Evolutionary conservation across 441 rosid genomes (phyloP), one percentile per base, ranked within the genome.

Genomic region (Arabidopsis hybrid): DNA sequence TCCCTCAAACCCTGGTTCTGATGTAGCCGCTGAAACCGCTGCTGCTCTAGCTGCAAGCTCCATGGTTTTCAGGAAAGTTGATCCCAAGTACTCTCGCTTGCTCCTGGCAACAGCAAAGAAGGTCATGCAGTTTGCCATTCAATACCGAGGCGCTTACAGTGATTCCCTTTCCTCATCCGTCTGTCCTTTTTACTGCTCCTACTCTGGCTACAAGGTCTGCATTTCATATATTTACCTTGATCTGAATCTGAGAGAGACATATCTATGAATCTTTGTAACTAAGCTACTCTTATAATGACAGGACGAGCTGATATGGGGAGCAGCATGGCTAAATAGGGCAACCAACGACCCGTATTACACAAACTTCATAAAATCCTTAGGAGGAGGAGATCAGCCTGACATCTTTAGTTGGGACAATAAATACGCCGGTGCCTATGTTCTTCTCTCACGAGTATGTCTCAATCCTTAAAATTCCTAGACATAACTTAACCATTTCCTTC

Each of bases 121-220:
- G 21, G 96, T 91, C 17, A 78, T 94, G 81, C 86, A 86, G 43
- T 94, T 94, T 21, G 97, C 97, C 1, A 79, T 89, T 52, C 93
- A 94, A 52, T 78, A 90, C 67, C 82, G 79, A 4, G 99, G 97
- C 16, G 87, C 92, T 57, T 94, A 91, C 34, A 94, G 97, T 43
- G 91, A 92, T 35, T 83, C 92, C 2, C 97, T 94, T 45, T 90
- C 92, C 2, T 73, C 92, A 3, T 83, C 89, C 0, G 99, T 79
- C 0, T 94, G 97, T 79, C 99, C 99, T 1, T 94, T 90, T 65
- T 94, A 94, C 70, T 90, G 97, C 87, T 91, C 97, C 0, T 94
- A 91, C 81, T 90, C 95, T 9, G 97, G 99, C 55, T 94, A 86
- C 50, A 84, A 88, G 89, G 98, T 90, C n/a, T n/a, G n/a, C n/a